Conservation (phyloP, 192 early-diverging fungal species). For the Jimgerdemannia lactiflua region DNA sequence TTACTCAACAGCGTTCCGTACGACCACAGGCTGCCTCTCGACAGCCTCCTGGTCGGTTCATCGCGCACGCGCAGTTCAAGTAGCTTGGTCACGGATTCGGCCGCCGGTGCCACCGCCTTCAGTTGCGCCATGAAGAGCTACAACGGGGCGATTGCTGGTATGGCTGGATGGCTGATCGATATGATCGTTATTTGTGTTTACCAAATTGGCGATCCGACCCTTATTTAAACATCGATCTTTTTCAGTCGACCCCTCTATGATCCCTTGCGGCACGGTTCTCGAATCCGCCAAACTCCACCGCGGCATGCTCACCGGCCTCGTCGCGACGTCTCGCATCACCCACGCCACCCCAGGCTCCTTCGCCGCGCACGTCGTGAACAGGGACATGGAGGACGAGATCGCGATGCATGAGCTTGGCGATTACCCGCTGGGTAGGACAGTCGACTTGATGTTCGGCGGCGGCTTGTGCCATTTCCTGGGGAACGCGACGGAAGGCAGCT, state of each 20-base stretch:
- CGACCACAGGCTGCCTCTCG: slow-evolving; percentile 57
- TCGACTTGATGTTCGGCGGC: slow-evolving; percentile 92
- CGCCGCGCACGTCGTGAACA: slow-evolving; percentile 75
- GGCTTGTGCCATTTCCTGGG: slow-evolving; percentile 90
- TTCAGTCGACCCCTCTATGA: slow-evolving; percentile 52
- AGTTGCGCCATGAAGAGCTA: slow-evolving; percentile 88
- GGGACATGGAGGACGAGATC: slow-evolving; percentile 84
- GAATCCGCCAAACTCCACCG: slow-evolving; percentile 82
- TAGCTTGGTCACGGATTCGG: slow-evolving; percentile 92
- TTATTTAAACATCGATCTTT: not conserved
- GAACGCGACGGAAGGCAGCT: slow-evolving; percentile 57
- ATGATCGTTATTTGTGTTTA: not conserved
- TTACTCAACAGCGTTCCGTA: slow-evolving; percentile 52
- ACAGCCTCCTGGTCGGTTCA: slow-evolving; percentile 78
- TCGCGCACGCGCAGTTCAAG: slow-evolving; percentile 82
- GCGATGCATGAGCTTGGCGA: slow-evolving; percentile 90
- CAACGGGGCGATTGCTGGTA: slow-evolving; percentile 92
- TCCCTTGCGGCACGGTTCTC: slow-evolving; percentile 89
- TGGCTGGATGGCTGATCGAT: not conserved
- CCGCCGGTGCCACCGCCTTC: slow-evolving; percentile 97
- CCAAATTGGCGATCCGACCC: not conserved
- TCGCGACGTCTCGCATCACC: slow-evolving; percentile 93
- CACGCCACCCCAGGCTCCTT: slow-evolving; percentile 87
- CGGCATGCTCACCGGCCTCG: slow-evolving; percentile 85
- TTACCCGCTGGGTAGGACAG: slow-evolving; percentile 74